Evolutionary conservation across 2,329 filamentous ascomycete genomes (phyloP).

Genomic region (Monosporascus ibericus): DNA sequence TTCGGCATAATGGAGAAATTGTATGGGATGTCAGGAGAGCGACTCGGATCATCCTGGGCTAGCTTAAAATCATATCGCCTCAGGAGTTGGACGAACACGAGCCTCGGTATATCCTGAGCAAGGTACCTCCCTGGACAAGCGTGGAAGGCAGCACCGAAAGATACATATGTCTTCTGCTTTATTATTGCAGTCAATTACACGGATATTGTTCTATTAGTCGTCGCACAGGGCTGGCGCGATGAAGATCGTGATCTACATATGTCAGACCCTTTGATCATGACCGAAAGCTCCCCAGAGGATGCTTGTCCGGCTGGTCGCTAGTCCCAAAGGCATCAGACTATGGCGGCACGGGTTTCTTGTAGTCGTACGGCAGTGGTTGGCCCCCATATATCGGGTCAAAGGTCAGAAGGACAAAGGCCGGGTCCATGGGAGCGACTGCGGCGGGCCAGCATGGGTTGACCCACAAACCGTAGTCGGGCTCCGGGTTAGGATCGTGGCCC

Average conservation of each 20-base stretch:
- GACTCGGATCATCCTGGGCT: not conserved
- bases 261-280: too few species aligned
- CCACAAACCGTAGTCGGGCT: slow-evolving; percentile 10
- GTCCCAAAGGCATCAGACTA: too few species aligned
- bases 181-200: too few species aligned
- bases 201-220: too few species aligned
- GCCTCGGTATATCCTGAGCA: slow-evolving; percentile 7
- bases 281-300: too few species aligned
- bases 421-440: slow-evolving; percentile 9
- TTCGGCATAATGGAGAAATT: slow-evolving; percentile 2
- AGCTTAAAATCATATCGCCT: slow-evolving; percentile 13
- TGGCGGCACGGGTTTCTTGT: not conserved
- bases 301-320: too few species aligned
- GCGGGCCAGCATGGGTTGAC: slow-evolving; percentile 18
- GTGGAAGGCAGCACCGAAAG: too few species aligned
- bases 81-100: slow-evolving; percentile 11
- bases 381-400: slow-evolving; percentile 13
- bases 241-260: too few species aligned
- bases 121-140: slow-evolving; percentile 16
- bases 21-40: slow-evolving; percentile 3
- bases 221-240: too few species aligned
- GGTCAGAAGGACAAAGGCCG: slow-evolving; percentile 14
- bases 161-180: too few species aligned
- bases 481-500: not conserved
- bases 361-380: slow-evolving; percentile 4